Base-by-base conservation (phyloP, 2,329 filamentous ascomycete genomes). In the Pseudopyricularia javanii region DNA sequence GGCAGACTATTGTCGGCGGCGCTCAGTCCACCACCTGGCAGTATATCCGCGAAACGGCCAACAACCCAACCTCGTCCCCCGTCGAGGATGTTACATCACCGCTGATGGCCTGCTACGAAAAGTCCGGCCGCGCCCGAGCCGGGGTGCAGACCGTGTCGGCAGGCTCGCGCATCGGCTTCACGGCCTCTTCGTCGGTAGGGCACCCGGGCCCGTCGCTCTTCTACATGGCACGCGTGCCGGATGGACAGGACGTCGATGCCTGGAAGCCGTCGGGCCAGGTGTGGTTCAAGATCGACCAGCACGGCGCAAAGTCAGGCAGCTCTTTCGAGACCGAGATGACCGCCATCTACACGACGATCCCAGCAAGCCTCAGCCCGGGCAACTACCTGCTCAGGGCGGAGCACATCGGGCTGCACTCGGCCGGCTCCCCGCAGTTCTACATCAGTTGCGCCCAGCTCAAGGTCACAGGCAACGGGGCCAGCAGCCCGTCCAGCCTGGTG, bases 211-310 rank as follows among this genome's bases (percentile, higher is more conserved):
- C 70, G 14, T 56, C 67, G 49, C 60, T 63, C 45, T 63, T 66
- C 34, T 69, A 67, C 60, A 60, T 70, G 59, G 66, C 67, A 54
- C 64, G 64, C 56, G 66, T 63, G 1, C 66, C 68, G 7, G 57
- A 58, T 2, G 67, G 67, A 8, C 58, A 66, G 54, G 60, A 62
- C 15, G 62, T 63, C n/a, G 56, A 61, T 24, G 59, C 55, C n/a
- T 69, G 64, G 62, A 61, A 65, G 52, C 64, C 64, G 3, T 55
- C 59, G 4, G 67, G 65, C 12, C 54, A 58, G 3, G 62, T 64
- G 20, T 70, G 66, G 66, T 69, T 69, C 62, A 70, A 69, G 60
- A 64, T 69, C 35, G 65, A 64, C 57, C 60, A 66, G 49, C 60
- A 65, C 54, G 58, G 61, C 54, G 59, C 61, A 47, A 56, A 50